Evolutionary conservation across 2,329 filamentous ascomycete species (phyloP).

Genomic region (Penicillium sp.): DNA sequence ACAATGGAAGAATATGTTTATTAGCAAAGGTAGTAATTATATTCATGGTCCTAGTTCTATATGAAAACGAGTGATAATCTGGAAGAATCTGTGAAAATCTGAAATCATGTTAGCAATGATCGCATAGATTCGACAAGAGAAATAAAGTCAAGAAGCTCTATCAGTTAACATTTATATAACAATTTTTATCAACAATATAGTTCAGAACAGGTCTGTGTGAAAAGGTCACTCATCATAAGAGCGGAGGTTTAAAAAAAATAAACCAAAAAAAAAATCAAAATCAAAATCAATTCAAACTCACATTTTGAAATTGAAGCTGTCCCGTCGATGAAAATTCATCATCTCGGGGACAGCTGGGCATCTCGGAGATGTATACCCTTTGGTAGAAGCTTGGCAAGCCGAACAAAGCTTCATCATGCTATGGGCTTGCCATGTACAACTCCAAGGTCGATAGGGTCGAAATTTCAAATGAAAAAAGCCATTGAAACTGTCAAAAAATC

Average conservation of each 20-base stretch:
- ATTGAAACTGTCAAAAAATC: neutral
- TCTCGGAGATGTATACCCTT: neutral
- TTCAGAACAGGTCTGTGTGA: conserved; percentile 56
- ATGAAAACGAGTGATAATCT: neutral
- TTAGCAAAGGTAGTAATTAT: neutral
- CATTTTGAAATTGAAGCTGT: neutral
- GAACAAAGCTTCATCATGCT: conserved; percentile 65
- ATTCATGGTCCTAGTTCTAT: neutral
- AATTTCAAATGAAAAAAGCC: neutral
- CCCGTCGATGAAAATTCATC: neutral
- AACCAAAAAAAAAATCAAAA: neutral
- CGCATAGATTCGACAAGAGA: conserved; percentile 7
- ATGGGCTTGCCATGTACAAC: neutral
- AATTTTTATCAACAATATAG: conserved; percentile 53
- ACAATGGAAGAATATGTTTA: neutral
- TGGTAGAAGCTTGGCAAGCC: conserved; percentile 68
- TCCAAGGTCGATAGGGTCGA: neutral
- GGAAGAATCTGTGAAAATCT: neutral
- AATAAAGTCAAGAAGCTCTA: conserved; percentile 25
- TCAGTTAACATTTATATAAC: conserved; percentile 48
- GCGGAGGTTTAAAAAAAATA: neutral
- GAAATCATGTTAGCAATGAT: conserved; percentile 18
- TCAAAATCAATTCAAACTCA: conserved; percentile 8
- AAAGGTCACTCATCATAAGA: conserved; percentile 14
- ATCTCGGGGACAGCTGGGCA: neutral